These are phyloP conservation scores for Cucurbita moschata DNA, from an alignment of 306 rosid species.

Conservation along the genomic window DNA sequence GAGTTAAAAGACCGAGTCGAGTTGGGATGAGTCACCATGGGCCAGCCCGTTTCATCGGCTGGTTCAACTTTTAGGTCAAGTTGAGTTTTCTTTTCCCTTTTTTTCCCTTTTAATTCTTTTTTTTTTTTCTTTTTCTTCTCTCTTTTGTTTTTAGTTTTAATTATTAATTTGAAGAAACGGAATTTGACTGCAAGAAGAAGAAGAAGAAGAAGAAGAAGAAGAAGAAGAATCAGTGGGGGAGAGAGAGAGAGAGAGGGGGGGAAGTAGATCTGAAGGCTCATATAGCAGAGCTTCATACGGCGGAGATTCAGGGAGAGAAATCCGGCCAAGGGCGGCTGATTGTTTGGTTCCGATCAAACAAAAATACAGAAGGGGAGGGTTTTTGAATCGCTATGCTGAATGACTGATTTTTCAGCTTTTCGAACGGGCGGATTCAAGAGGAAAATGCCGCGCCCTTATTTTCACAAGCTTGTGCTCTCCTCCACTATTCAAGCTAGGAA, in stretches of 20 bases:
- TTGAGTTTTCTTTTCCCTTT: slow-evolving; percentile 15
- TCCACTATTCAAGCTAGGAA: slow-evolving; percentile 51
- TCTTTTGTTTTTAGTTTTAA: background rate
- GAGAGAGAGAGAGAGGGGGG: slow-evolving; percentile 6
- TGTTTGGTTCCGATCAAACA: background rate
- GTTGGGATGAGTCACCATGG: slow-evolving; percentile 28
- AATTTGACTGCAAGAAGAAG: slow-evolving; percentile 44
- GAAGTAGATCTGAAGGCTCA: slow-evolving; percentile 35
- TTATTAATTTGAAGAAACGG: slow-evolving; percentile 17
- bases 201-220: slow-evolving; percentile 21
- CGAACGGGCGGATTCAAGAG: slow-evolving; percentile 6
- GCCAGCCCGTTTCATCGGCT: slow-evolving; percentile 20
- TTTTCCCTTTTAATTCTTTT: background rate
- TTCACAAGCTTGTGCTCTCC: slow-evolving; percentile 66
- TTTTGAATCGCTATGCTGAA: slow-evolving; percentile 1
- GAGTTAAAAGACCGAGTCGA: slow-evolving; percentile 8
- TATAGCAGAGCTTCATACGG: background rate
- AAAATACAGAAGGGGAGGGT: background rate
- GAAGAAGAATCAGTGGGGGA: slow-evolving; percentile 12
- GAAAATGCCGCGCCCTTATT: slow-evolving; percentile 62
- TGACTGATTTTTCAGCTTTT: slow-evolving; percentile 11
- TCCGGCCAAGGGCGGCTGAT: background rate
- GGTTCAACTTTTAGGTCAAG: slow-evolving; percentile 36
- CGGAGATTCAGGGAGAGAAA: slow-evolving; percentile 7
- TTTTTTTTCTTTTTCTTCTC: background rate